phyloP scores from a whole-genome alignment of 495 filamentous ascomycete genomes.

The Xylaria sp. region DNA sequence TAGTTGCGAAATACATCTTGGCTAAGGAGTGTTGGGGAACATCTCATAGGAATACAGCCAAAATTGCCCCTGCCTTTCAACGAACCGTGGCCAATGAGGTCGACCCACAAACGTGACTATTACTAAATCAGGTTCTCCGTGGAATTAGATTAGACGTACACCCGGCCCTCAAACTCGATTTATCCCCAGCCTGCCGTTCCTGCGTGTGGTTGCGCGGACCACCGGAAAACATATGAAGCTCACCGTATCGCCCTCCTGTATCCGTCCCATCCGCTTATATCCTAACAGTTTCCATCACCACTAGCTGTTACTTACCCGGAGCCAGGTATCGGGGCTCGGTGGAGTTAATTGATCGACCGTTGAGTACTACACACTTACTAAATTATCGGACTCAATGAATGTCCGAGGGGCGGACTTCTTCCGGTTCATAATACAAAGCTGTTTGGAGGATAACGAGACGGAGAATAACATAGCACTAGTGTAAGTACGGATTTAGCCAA shows the following conservation, averaged over 20 bases:
- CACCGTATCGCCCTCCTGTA: neutral
- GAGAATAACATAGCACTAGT: neutral
- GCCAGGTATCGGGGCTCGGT: neutral
- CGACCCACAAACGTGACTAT: neutral
- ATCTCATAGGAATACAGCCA: neutral
- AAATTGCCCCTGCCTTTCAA: neutral
- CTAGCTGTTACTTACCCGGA: neutral
- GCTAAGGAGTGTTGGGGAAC: neutral
- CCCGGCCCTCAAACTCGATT: neutral
- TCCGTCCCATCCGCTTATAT: neutral
- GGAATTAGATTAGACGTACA: neutral
- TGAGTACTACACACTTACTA: neutral
- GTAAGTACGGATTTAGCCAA: neutral
- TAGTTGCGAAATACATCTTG: neutral
- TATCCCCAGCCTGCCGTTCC: neutral
- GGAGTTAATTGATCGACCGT: neutral
- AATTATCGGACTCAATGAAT: conserved; percentile 8
- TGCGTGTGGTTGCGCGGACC: neutral
- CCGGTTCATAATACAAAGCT: neutral
- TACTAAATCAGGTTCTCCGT: neutral
- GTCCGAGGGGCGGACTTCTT: neutral
- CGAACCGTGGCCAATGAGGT: conserved; percentile 7
- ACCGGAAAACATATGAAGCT: neutral
- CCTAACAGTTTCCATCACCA: neutral
- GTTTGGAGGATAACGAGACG: neutral